A percentile compares a stretch with the other conserved stretches of the same genome.
Conservation (phyloP, 495 filamentous ascomycete genomes). For the Annulohypoxylon moriforme region DNA sequence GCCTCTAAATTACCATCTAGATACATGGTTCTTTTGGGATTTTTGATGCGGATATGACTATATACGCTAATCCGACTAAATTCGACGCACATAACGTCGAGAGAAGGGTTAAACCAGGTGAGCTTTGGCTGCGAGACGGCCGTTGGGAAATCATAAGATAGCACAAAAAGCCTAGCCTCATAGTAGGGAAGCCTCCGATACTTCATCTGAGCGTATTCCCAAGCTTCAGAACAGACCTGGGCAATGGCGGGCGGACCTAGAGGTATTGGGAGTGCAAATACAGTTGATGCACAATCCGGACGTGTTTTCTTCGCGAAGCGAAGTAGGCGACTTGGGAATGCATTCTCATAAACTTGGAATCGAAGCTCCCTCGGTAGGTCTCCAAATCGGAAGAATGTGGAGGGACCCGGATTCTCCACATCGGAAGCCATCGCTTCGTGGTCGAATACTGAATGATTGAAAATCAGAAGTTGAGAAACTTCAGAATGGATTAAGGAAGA, state of each 20-base stretch:
- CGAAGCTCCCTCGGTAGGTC: not conserved
- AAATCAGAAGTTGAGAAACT: too few species aligned
- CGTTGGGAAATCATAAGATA: not conserved
- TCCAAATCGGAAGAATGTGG: not conserved
- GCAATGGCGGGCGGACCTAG: conserved; percentile 1
- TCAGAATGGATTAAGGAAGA: too few species aligned
- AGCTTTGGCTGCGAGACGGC: not conserved
- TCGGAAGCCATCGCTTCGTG: too few species aligned
- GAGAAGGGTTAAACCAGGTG: conserved; percentile 4
- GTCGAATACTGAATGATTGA: too few species aligned
- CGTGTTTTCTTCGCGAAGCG: not conserved
- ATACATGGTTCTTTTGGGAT: not conserved
- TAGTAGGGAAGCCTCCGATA: not conserved
- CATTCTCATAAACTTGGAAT: not conserved
- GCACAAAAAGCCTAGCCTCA: not conserved
- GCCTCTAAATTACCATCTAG: not conserved
- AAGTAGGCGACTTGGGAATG: conserved; percentile 1
- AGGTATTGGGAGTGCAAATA: too few species aligned
- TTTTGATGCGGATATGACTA: not conserved
- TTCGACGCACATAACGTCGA: not conserved
- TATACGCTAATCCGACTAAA: not conserved
- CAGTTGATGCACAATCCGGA: too few species aligned
- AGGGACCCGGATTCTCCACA: not conserved
- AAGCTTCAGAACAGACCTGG: not conserved
- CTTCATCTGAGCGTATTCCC: not conserved